Percentiles rank a stretch among this genome's conserved stretches.
phyloP scores from a whole-genome alignment of 345 rosid species.

The Eucalyptus marginata region DNA sequence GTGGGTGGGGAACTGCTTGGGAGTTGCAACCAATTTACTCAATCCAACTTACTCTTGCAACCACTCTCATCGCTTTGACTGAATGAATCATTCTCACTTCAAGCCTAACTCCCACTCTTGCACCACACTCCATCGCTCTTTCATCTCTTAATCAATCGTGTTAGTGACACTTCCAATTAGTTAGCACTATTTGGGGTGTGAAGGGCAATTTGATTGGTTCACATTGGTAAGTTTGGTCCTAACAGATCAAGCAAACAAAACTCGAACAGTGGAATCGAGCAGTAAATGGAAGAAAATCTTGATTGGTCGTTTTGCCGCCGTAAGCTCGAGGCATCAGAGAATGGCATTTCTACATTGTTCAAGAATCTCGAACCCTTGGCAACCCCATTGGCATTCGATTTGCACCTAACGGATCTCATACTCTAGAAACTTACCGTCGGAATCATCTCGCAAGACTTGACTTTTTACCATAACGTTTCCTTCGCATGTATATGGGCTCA shows the following conservation, averaged over 20 bases:
- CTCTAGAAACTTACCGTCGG: neutral
- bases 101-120: neutral
- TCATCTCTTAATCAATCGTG: neutral
- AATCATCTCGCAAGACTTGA: neutral
- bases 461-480: neutral
- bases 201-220: neutral
- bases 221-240: neutral
- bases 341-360: neutral
- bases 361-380: neutral
- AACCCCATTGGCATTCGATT: neutral
- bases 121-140: neutral
- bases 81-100: neutral
- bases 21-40: constrained; percentile 18
- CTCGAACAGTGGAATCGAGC: neutral
- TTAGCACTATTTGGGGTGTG: neutral
- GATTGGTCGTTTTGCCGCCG: neutral
- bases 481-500: neutral
- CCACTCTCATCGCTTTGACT: neutral
- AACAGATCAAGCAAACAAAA: neutral
- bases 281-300: neutral
- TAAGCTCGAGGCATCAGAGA: neutral
- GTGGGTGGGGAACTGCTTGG: constrained; percentile 14
- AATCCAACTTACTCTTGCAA: neutral
- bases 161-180: neutral
- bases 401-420: neutral